A percentile compares a stretch with the other conserved stretches of the same genome.
Conservation (phyloP, 306 rosid genomes). For the Phaseolus lunatus region DNA sequence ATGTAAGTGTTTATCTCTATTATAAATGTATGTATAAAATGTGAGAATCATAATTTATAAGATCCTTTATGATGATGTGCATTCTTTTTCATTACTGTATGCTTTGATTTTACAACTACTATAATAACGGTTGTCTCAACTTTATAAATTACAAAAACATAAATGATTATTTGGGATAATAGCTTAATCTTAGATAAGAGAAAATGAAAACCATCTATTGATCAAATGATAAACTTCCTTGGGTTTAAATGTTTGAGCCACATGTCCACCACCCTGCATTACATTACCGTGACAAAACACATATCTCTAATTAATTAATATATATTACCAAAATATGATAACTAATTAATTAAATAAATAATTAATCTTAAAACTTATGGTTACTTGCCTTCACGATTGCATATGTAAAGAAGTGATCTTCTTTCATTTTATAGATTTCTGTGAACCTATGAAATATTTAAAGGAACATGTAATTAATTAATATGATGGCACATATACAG, state of each 20-base stretch:
- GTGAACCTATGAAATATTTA: conserved; percentile 44
- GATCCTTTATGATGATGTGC: no score
- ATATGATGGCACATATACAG: background rate
- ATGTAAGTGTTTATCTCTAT: no score
- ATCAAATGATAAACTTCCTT: conserved; percentile 49
- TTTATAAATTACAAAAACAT: no score
- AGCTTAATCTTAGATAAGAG: conserved; percentile 40
- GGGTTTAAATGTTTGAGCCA: conserved; percentile 52
- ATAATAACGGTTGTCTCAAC: no score
- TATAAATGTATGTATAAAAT: no score
- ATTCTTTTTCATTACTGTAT: no score
- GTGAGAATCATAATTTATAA: no score
- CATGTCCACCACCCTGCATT: conserved; percentile 57
- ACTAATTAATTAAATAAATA: background rate
- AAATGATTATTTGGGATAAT: no score
- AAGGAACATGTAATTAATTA: background rate
- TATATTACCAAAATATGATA: background rate
- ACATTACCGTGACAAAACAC: background rate
- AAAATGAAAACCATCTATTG: conserved; percentile 50
- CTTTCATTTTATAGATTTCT: conserved; percentile 46
- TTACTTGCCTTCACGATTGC: conserved; percentile 51
- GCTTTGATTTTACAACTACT: no score
- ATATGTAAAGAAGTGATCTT: conserved; percentile 47
- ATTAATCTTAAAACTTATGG: background rate
- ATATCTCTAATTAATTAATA: background rate